Evolutionary conservation across 176 grass and related monocot species (phyloP).

Genomic region (Canna indica): DNA sequence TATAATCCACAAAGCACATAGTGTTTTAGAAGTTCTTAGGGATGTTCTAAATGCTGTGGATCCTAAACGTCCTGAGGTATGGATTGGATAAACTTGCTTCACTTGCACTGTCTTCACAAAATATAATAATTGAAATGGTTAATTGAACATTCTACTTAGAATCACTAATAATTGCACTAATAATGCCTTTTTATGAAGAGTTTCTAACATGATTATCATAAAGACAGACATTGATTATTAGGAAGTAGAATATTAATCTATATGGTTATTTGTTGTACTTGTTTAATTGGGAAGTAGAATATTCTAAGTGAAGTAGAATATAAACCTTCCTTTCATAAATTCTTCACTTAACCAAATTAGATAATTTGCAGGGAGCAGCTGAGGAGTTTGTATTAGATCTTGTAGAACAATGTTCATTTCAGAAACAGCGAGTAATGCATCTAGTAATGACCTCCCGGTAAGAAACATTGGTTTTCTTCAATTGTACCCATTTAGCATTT

Average conservation of each 20-base stretch:
- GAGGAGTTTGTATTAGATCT: constrained; percentile 97
- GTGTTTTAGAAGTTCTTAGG: constrained; percentile 78
- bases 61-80: constrained; percentile 79
- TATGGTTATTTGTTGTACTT: neutral
- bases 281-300: neutral
- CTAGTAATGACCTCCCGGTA: constrained; percentile 87
- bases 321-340: neutral
- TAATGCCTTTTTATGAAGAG: neutral
- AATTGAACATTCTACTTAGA: neutral
- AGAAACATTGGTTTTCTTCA: neutral
- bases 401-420: constrained; percentile 93
- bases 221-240: neutral
- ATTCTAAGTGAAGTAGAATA: neutral
- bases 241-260: neutral
- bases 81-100: constrained; percentile 7
- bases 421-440: constrained; percentile 91
- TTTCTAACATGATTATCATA: neutral
- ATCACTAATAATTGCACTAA: neutral
- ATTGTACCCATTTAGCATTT: neutral
- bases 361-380: constrained; percentile 50
- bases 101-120: neutral
- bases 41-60: constrained; percentile 86
- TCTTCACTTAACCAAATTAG: neutral
- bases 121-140: neutral
- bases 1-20: constrained; percentile 69